Conservation (phyloP, 345 rosid genomes). For the Syzygium oleosum region DNA sequence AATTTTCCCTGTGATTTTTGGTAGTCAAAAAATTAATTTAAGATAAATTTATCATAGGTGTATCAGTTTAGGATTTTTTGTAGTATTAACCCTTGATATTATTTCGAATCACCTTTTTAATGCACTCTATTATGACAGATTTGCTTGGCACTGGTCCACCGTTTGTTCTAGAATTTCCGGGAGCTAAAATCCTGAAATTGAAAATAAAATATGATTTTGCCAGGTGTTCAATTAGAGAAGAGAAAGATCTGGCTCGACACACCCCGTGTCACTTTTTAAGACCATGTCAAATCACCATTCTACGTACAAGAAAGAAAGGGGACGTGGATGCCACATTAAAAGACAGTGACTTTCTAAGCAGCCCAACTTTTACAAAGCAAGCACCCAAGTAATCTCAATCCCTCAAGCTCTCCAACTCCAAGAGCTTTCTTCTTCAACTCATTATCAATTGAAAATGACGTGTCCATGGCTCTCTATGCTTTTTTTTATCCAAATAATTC, state of each 20-base stretch:
- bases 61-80: too few species aligned
- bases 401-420: background rate
- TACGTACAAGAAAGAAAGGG: background rate
- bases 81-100: background rate
- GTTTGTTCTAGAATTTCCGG: background rate
- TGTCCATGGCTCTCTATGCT: background rate
- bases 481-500: background rate
- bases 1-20: too few species aligned
- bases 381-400: background rate
- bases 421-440: background rate
- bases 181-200: background rate
- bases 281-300: background rate
- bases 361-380: background rate
- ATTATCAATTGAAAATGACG: background rate
- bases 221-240: background rate
- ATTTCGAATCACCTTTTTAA: too few species aligned
- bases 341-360: background rate
- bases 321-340: background rate
- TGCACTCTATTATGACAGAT: background rate
- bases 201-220: background rate
- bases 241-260: background rate
- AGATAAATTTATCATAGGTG: too few species aligned
- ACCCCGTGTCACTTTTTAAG: background rate
- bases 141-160: background rate
- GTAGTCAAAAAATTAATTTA: too few species aligned